phyloP scores from a whole-genome alignment of 2,329 filamentous ascomycete genomes.

The Nemania serpens region DNA sequence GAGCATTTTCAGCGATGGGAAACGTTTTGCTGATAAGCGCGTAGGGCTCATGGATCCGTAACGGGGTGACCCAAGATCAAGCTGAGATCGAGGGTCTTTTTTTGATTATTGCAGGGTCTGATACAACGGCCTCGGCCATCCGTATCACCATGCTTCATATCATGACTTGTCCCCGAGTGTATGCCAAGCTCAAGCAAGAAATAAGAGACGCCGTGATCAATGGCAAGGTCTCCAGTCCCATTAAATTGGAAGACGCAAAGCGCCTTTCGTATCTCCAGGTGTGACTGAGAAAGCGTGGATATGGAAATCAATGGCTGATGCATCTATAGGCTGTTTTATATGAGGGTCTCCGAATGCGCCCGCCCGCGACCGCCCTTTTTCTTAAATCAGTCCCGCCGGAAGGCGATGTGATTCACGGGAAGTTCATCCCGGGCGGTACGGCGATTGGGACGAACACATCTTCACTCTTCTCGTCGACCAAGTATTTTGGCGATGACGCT shows the following conservation, averaged over 20 bases:
- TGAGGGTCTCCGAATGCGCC: slow-evolving; percentile 45
- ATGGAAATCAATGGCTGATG: not conserved
- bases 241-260: slow-evolving; percentile 22
- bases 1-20: not conserved
- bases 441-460: slow-evolving; percentile 19
- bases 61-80: slow-evolving; percentile 12
- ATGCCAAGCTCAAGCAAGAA: slow-evolving; percentile 21
- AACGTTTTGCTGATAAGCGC: not conserved
- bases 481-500: slow-evolving; percentile 23
- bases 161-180: slow-evolving; percentile 16
- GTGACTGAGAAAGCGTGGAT: not conserved
- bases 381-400: slow-evolving; percentile 33
- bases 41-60: slow-evolving; percentile 17
- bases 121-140: slow-evolving; percentile 14
- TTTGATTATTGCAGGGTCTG: slow-evolving; percentile 16
- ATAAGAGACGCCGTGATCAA: slow-evolving; percentile 7
- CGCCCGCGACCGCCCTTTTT: slow-evolving; percentile 35
- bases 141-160: slow-evolving; percentile 16
- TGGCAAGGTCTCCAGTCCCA: slow-evolving; percentile 6
- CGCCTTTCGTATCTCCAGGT: slow-evolving; percentile 40
- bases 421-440: slow-evolving; percentile 25
- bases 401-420: slow-evolving; percentile 30
- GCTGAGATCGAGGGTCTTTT: slow-evolving; percentile 13
- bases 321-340: slow-evolving; percentile 41
- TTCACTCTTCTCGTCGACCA: slow-evolving; percentile 13